phyloP scores from a whole-genome alignment of 1,284 basidiomycete genomes.

The Cryptococcus deneoformans region DNA sequence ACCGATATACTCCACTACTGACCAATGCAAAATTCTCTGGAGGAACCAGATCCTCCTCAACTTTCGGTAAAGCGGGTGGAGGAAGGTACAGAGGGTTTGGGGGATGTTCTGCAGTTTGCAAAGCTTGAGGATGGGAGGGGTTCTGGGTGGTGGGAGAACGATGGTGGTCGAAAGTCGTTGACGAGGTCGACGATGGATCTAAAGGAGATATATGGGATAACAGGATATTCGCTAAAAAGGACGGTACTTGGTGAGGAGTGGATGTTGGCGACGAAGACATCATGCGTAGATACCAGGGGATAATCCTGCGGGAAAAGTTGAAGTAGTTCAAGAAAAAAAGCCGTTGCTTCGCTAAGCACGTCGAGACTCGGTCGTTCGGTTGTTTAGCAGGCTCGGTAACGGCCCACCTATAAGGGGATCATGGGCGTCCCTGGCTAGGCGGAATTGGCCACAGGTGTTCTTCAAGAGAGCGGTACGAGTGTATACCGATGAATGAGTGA shows the following conservation, averaged over 20 bases:
- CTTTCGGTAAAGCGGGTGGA: slow-evolving; percentile 38
- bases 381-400: too few relatives aligned
- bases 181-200: background rate
- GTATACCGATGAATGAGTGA: too few relatives aligned
- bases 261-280: background rate
- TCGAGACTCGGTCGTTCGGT: too few relatives aligned
- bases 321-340: too few relatives aligned
- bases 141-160: background rate
- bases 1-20: slow-evolving; percentile 53
- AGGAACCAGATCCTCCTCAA: slow-evolving; percentile 45
- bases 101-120: background rate
- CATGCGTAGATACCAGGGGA: too few relatives aligned
- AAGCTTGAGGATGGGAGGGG: background rate
- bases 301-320: too few relatives aligned
- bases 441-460: too few relatives aligned
- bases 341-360: too few relatives aligned
- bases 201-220: slow-evolving; percentile 1
- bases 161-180: background rate
- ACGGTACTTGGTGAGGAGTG: slow-evolving; percentile 3
- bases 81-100: slow-evolving; percentile 44
- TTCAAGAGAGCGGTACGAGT: too few relatives aligned
- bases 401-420: too few relatives aligned
- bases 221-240: slow-evolving; percentile 11
- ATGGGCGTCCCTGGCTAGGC: too few relatives aligned
- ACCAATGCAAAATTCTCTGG: slow-evolving; percentile 48